Base-by-base conservation (phyloP, 805 yeast genomes). In the Tetrapisispora taiwanensis region DNA sequence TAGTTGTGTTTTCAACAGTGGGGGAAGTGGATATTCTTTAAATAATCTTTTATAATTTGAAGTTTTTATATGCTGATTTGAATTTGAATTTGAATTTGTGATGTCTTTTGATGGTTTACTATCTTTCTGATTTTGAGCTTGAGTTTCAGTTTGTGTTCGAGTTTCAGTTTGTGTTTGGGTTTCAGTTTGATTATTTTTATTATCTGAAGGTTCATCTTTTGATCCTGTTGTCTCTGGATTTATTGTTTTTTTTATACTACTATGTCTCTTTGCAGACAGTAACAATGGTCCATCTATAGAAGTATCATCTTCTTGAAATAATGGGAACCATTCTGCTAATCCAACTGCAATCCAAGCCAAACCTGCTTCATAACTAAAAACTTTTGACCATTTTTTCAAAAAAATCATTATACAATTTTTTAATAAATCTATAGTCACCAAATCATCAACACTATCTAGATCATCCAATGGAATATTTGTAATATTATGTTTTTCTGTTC, bases 261-360 rank as follows among this genome's bases (percentile, higher is more conserved):
- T 41, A 39, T 52, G 53, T 45, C 49, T 59, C 42, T 55, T 56
- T 10, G 62, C 64, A 22, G 45, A 53, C 28, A 61, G 35, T 1
- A 60, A 48, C 6, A 51, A 39, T 1, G 60, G 60, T 5, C 58
- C 61, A n/a, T 49, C 51, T 22, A 46, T 39, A 13, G 17, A 17
- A 12, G 4, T 3, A 39, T 70, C 67, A 14, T 68, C 33, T 27
- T 36, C 40, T 5, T 22, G 27, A 28, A 27, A 27, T 3, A 28
- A 26, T 6, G 94, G 89, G 28, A 78, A 73, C 95, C 95, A 88
- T 60, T 87, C 95, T 0, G 95, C 90, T 37, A 89, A 65, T 10
- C 87, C 88, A 28, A 86, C 65, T 0, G 95, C 96, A 17, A 85
- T 76, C 95, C 95, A 88, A 3, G 90, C 73, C 54, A 88, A 70